A percentile compares a stretch with the other conserved stretches of the same genome.
Conservation (phyloP, 768 basidiomycete genomes). For the Termitomyces sp. region DNA sequence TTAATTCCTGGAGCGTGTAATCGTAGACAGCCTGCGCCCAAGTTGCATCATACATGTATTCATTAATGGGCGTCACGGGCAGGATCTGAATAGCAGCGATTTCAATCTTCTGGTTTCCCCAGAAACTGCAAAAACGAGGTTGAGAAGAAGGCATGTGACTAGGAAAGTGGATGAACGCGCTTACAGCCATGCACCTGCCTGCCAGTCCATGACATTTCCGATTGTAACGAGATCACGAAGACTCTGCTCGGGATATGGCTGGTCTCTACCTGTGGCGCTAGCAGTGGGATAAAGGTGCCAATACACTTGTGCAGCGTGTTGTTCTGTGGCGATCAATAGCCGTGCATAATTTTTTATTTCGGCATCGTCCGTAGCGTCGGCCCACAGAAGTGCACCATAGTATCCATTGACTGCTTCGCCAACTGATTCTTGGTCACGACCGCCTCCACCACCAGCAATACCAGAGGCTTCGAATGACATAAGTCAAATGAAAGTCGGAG, state of each 20-base stretch:
- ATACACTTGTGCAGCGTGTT: conserved; percentile 27
- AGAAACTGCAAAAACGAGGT: conserved; percentile 17
- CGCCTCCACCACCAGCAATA: conserved; percentile 26
- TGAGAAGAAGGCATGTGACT: neutral
- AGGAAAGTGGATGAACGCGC: conserved; percentile 10
- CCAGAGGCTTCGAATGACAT: conserved; percentile 22
- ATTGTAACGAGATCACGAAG: conserved; percentile 25
- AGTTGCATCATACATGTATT: conserved; percentile 25
- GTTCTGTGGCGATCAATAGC: conserved; percentile 27
- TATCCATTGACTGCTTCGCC: conserved; percentile 31
- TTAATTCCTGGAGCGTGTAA: conserved; percentile 23
- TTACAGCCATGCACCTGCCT: conserved; percentile 31
- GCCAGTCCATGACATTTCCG: conserved; percentile 31
- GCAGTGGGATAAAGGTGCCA: conserved; percentile 30
- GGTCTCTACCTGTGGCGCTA: conserved; percentile 24
- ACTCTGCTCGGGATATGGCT: conserved; percentile 28
- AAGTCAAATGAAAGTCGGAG: neutral
- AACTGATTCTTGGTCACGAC: conserved; percentile 28
- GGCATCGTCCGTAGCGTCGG: conserved; percentile 23
- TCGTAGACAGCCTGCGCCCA: conserved; percentile 24
- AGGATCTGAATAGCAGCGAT: conserved; percentile 32
- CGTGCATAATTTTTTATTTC: conserved; percentile 27
- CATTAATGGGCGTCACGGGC: conserved; percentile 29
- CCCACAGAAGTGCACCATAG: conserved; percentile 29
- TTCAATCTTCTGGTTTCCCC: conserved; percentile 26